phyloP scores from a whole-genome alignment of 345 rosid genomes.

The Citropsis articulata region DNA sequence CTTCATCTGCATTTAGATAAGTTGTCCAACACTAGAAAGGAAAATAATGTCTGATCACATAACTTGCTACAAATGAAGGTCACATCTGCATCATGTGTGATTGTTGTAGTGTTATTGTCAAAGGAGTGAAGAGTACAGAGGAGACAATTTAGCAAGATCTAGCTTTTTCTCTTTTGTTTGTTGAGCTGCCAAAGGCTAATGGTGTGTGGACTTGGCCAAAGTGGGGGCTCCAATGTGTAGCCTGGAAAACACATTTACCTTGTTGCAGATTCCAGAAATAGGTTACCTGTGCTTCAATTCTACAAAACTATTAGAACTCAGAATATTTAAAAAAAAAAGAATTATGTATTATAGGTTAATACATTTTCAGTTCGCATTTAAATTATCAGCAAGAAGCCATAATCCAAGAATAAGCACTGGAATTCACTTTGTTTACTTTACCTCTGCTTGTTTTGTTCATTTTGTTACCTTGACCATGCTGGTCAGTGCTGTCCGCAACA shows the following conservation, averaged over 20 bases:
- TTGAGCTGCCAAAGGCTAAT: not conserved
- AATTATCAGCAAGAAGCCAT: not conserved
- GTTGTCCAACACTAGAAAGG: not conserved
- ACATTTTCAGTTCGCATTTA: not conserved
- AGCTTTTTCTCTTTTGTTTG: not conserved
- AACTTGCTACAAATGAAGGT: not conserved
- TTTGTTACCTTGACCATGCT: constrained; percentile 39
- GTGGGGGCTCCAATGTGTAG: not conserved
- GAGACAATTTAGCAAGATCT: not conserved
- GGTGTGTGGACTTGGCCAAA: not conserved
- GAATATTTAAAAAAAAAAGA: not conserved
- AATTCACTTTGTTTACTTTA: not conserved
- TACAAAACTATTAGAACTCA: not conserved
- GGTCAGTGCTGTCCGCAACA: constrained; percentile 49
- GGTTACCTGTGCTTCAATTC: not conserved
- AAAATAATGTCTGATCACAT: not conserved
- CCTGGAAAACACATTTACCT: not conserved
- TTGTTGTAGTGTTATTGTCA: not conserved
- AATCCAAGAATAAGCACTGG: not conserved
- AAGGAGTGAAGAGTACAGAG: not conserved
- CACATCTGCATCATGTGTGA: not conserved
- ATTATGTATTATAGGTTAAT: not conserved
- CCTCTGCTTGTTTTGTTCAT: not conserved
- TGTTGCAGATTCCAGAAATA: not conserved
- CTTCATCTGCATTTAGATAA: not conserved